A percentile compares a stretch with the other conserved stretches of the same genome.
Evolutionary conservation across 2,329 filamentous ascomycete species (phyloP).

Genomic region (Claviceps sp.): DNA sequence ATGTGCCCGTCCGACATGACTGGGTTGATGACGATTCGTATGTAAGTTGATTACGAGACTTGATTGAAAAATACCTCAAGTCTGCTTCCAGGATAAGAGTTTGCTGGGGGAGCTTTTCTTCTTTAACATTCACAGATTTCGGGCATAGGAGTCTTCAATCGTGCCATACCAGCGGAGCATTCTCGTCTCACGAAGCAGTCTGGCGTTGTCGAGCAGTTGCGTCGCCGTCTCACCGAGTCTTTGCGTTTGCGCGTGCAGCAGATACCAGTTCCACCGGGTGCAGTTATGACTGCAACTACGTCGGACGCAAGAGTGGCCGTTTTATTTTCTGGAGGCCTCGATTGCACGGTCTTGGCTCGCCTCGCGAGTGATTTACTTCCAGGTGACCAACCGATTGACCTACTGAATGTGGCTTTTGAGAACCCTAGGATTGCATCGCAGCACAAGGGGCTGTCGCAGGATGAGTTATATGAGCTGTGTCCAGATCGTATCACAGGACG

Average conservation of each 20-base stretch:
- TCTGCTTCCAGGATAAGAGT: neutral
- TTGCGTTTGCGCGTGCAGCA: constrained; percentile 50
- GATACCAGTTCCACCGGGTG: constrained; percentile 45
- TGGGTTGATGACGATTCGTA: constrained; percentile 25
- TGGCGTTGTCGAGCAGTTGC: constrained; percentile 38
- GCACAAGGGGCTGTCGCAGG: constrained; percentile 21
- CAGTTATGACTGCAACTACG: constrained; percentile 3
- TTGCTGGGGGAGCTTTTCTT: constrained; percentile 26
- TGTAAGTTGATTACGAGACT: constrained; percentile 25
- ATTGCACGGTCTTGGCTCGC: constrained; percentile 79
- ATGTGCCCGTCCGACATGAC: constrained; percentile 12
- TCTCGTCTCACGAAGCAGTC: constrained; percentile 20
- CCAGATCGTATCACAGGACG: constrained; percentile 84
- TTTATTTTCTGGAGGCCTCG: constrained; percentile 86
- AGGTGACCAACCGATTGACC: constrained; percentile 55
- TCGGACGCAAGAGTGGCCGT: constrained; percentile 52
- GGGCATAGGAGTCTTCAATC: constrained; percentile 41
- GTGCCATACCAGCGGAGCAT: constrained; percentile 23
- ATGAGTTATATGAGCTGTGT: constrained; percentile 60
- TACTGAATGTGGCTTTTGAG: constrained; percentile 94
- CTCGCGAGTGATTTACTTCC: constrained; percentile 67
- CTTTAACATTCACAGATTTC: constrained; percentile 28
- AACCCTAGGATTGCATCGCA: constrained; percentile 64
- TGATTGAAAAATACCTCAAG: neutral
- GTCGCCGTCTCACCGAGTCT: constrained; percentile 43